These are phyloP conservation scores for Kwoniella shandongensis DNA, from an alignment of 768 basidiomycete genomes.

Conservation along the genomic window DNA sequence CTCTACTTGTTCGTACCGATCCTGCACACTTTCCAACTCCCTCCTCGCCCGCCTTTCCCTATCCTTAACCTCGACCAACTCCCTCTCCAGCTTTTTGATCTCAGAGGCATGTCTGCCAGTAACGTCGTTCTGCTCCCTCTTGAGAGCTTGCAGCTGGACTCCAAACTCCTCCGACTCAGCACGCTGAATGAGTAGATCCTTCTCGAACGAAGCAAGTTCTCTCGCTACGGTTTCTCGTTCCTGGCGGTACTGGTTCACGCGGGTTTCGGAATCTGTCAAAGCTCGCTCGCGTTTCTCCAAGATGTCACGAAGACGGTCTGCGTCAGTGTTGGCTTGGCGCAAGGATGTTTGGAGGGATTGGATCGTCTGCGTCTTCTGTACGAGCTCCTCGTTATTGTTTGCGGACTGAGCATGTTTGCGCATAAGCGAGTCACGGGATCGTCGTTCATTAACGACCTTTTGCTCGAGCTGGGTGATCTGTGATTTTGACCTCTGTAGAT, in stretches of 20 bases:
- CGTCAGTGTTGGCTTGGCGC: conserved; percentile 5
- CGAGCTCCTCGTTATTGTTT: conserved; percentile 14
- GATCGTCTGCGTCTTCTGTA: conserved; percentile 11
- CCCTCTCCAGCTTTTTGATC: conserved; percentile 18
- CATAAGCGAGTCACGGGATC: conserved; percentile 19
- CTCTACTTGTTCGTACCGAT: conserved; percentile 44
- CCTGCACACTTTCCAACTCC: conserved; percentile 17
- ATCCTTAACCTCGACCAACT: conserved; percentile 7
- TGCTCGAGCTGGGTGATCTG: conserved; percentile 23
- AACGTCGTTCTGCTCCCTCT: conserved; percentile 26
- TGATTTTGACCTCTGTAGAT: conserved; percentile 2
- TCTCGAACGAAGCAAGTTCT: conserved; percentile 39
- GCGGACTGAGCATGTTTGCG: conserved; percentile 11
- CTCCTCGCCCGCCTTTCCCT: conserved; percentile 2
- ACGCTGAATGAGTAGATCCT: conserved; percentile 29
- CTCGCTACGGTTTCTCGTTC: conserved; percentile 22
- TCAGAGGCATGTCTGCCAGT: conserved; percentile 14
- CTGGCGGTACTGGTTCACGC: conserved; percentile 6
- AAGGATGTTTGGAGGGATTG: conserved; percentile 10
- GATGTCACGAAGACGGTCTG: conserved; percentile 8
- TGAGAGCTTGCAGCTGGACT: conserved; percentile 19
- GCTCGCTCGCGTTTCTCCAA: conserved; percentile 11
- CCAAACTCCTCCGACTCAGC: conserved; percentile 48
- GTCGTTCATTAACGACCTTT: conserved; percentile 19
- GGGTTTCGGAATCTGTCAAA: conserved; percentile 9